Base-by-base conservation (phyloP, 345 rosid species). In the Pugionium dolabratum region DNA sequence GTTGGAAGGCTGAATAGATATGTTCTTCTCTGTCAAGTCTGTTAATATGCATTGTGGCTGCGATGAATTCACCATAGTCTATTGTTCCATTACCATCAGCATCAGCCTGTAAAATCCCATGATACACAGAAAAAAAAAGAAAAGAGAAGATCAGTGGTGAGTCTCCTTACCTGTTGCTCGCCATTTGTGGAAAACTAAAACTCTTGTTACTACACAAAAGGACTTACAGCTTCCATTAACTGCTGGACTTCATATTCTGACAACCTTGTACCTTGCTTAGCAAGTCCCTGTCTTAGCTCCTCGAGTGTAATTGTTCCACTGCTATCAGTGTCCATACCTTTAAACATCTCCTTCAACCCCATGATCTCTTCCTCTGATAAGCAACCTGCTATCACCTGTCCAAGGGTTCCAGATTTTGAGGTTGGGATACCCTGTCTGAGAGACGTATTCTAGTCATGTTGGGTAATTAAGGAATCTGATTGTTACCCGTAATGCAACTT, bases 1-100 rank as follows among this genome's bases (percentile, higher is more conserved):
- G 85, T 70, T 78, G 86, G 84, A 83, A 87, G 50, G 91, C 90
- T 18, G 85, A 77, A 75, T 81, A 83, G 7, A 87, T 83, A 82
- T 85, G 95, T 59, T 85, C 91, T 69, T 85, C 89, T 67, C 82
- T 85, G 59, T 85, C 89, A 75, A 83, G 76, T 61, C 87, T 73
- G 80, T 87, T 81, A 59, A 83, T 76, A 25, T 76, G 87, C 87
- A 83, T 83, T 9, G 87, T 83, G 58, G 87, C 87, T 52, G 87
- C 77, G 56, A 83, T 81, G 56, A 83, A 83, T 64, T 83, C 87
- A 46, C 74, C 85, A 7, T 83, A 83, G 70, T 83, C 87, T 60
- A 83, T 83, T 51, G 79, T 79, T 47, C 87, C 87, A 75, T 83
- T 75, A 64, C 87, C 68, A 57, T 81, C 87, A 77, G 70, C 69